Base-by-base conservation (phyloP, 345 rosid species). In the Arabis alpina region DNA sequence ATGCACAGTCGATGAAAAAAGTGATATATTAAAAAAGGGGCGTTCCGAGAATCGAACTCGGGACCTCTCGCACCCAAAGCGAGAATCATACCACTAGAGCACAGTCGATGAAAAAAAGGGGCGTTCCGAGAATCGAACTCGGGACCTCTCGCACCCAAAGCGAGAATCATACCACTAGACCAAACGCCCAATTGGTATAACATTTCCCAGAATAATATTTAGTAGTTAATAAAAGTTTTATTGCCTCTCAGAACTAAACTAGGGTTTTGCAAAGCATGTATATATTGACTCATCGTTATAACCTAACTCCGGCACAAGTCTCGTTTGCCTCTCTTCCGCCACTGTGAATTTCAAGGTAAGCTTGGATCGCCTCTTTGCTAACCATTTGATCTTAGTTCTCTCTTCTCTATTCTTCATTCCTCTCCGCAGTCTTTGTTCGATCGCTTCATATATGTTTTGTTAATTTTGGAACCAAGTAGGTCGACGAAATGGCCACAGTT, bases 41-140 rank as follows among this genome's bases (percentile, higher is more conserved):
- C 85, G 79, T 84, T 86, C 84, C 80, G 82, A 83, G 87, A 91
- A 89, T 83, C 79, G 72, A 85, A 86, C 89, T 89, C 84, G 74
- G 84, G 91, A 88, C 89, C 87, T 88, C 92, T 93, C 83, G 83
- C 92, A 85, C 92, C 90, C 89, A 83, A 87, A 90, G 92, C 89
- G 74, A 92, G 91, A 87, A 89, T 86, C 92, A 84, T 85, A 82
- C 92, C 91, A 89, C 92, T 89, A 87, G 87, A 88, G n/a, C n/a
- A n/a, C n/a, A n/a, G n/a, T n/a, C n/a, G n/a, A n/a, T n/a, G n/a
- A n/a, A 61, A 27, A 14, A 36, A 15, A 34, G 90, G 89, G 92
- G 87, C 85, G 79, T 84, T 86, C 84, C 80, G 82, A 83, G 87
- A 91, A 89, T 83, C 79, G 72, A 85, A 86, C 89, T 89, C 84